These are phyloP conservation scores for Fraxinus baroniana DNA, from an alignment of 305 asterid genomes.

Conservation along the genomic window DNA sequence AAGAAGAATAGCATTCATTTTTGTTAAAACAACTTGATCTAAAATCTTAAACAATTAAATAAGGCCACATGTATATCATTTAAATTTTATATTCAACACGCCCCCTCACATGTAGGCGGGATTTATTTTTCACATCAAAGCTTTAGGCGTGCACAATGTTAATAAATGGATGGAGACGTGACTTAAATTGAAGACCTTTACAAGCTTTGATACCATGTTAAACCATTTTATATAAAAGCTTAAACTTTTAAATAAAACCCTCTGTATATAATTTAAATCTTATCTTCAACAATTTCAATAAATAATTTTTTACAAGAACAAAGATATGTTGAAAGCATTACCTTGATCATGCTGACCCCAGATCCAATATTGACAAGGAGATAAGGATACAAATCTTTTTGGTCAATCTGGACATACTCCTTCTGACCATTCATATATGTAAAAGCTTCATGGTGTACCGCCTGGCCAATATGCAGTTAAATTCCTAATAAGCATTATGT, in stretches of 20 bases:
- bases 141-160: neutral
- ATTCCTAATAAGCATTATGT: conserved; percentile 8
- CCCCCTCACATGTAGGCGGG: neutral
- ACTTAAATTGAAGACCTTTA: neutral
- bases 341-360: conserved; percentile 99
- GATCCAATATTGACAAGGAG: conserved; percentile 96
- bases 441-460: conserved; percentile 79
- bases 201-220: neutral
- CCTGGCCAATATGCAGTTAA: conserved; percentile 47
- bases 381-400: conserved; percentile 84
- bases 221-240: neutral
- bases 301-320: conserved; percentile 15
- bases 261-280: neutral
- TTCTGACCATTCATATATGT: conserved; percentile 67
- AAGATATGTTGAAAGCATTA: conserved; percentile 22
- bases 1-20: neutral
- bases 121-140: neutral
- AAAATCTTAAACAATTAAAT: neutral
- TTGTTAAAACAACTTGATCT: neutral
- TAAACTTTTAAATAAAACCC: neutral
- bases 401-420: conserved; percentile 77
- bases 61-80: neutral
- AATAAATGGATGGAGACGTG: neutral
- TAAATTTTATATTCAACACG: neutral
- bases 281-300: neutral